These are phyloP conservation scores for Penicillium sp. DNA, from an alignment of 2,329 filamentous ascomycete species.

Conservation along the genomic window DNA sequence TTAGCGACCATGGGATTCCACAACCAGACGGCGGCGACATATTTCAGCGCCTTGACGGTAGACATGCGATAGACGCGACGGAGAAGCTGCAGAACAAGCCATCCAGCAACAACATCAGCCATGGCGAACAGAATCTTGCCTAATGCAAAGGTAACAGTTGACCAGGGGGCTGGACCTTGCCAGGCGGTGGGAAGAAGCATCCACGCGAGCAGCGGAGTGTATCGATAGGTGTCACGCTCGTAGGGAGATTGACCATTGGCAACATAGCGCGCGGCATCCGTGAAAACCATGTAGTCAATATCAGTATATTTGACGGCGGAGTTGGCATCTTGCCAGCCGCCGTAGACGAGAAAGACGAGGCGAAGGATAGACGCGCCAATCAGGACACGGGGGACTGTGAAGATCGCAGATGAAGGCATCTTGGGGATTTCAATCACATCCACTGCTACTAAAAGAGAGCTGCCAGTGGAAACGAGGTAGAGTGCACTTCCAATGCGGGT, in stretches of 20 bases:
- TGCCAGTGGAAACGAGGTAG: neutral
- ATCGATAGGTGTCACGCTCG: conserved; percentile 89
- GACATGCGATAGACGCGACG: conserved; percentile 53
- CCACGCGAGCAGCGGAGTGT: conserved; percentile 94
- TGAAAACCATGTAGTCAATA: conserved; percentile 98
- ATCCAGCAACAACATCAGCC: conserved; percentile 83
- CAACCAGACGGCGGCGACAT: conserved; percentile 80
- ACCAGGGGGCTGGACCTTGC: conserved; percentile 33
- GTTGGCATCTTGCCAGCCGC: conserved; percentile 87
- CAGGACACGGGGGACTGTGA: conserved; percentile 39
- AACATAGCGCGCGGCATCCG: conserved; percentile 83
- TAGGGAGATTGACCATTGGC: conserved; percentile 75
- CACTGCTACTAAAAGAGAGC: neutral
- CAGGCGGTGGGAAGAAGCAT: conserved; percentile 79
- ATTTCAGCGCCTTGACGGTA: conserved; percentile 66
- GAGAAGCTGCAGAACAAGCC: conserved; percentile 68
- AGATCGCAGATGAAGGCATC: conserved; percentile 33
- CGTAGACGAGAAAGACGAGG: conserved; percentile 77
- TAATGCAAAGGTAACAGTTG: conserved; percentile 63
- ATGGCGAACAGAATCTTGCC: conserved; percentile 86
- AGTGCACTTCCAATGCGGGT: neutral
- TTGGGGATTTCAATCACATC: no score
- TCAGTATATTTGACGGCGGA: conserved; percentile 97
- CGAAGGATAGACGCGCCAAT: conserved; percentile 64
- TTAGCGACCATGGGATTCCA: conserved; percentile 98